Percentiles rank a stretch among this genome's conserved stretches.
These are phyloP conservation scores for Candida mattraensis DNA, from an alignment of 805 yeast genomes.

Conservation along the genomic window DNA sequence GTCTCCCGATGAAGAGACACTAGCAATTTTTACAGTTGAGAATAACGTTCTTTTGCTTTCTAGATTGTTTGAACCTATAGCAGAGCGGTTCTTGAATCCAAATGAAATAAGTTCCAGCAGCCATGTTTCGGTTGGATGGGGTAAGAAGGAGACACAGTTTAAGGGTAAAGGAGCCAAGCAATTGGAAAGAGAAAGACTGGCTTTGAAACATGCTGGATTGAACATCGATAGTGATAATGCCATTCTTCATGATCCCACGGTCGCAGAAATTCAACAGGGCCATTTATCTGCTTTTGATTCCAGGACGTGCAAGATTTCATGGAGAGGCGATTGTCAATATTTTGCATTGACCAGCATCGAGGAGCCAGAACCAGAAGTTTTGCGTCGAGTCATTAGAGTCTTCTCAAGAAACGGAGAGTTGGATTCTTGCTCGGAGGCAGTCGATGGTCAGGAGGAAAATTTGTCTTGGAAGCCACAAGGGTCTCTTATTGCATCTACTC, in stretches of 20 bases:
- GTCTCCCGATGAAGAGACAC: constrained; percentile 90
- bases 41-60: constrained; percentile 65
- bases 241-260: constrained; percentile 81
- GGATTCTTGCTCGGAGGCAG: constrained; percentile 85
- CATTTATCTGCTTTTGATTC: constrained; percentile 55
- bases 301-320: constrained; percentile 54
- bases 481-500: constrained; percentile 78
- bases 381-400: constrained; percentile 79
- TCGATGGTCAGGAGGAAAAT: constrained; percentile 71
- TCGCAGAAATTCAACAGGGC: constrained; percentile 73
- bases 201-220: constrained; percentile 64
- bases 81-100: constrained; percentile 57
- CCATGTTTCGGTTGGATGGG: constrained; percentile 98
- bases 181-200: constrained; percentile 59
- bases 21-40: constrained; percentile 65
- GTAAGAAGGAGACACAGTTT: constrained; percentile 94
- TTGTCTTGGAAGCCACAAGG: constrained; percentile 93
- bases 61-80: constrained; percentile 74
- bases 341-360: constrained; percentile 71
- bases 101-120: constrained; percentile 68
- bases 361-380: constrained; percentile 39
- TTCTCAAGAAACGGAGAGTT: constrained; percentile 77
- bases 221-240: constrained; percentile 57
- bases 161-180: constrained; percentile 90
- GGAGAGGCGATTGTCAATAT: constrained; percentile 96